Conservation (phyloP, 2,329 filamentous ascomycete genomes). For the Zymoseptoria tritici region DNA sequence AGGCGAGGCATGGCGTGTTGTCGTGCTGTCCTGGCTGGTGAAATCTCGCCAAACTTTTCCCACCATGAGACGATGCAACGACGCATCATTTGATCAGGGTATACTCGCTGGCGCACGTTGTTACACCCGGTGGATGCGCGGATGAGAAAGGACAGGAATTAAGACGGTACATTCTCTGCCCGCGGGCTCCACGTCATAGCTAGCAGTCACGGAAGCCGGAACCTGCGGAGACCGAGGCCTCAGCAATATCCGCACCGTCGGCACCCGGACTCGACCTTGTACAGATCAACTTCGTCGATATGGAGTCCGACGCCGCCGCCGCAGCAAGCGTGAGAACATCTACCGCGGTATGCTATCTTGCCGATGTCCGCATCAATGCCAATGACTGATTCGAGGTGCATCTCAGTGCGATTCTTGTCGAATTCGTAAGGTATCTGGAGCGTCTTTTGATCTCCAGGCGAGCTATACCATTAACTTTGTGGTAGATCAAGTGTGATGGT, state of each 20-base stretch:
- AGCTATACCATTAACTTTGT: background rate
- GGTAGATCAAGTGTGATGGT: background rate
- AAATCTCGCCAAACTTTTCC: too few relatives aligned
- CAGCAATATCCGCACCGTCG: too few relatives aligned
- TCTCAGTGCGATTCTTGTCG: background rate
- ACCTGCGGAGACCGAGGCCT: background rate
- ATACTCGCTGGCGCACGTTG: too few relatives aligned
- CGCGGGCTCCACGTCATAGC: background rate
- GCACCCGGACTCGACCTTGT: too few relatives aligned
- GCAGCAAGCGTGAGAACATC: background rate
- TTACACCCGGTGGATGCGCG: too few relatives aligned
- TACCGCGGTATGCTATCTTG: background rate
- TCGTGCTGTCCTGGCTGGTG: too few relatives aligned
- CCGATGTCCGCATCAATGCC: background rate
- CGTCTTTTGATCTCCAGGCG: background rate
- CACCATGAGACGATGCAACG: too few relatives aligned
- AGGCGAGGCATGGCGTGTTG: too few relatives aligned
- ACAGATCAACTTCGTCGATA: background rate
- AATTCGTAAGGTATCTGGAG: background rate
- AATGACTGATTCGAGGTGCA: background rate
- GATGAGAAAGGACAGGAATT: too few relatives aligned
- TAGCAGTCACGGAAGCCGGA: background rate
- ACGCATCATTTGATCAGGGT: too few relatives aligned
- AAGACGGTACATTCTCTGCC: too few relatives aligned
- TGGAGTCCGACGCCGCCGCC: background rate